Evolutionary conservation across 176 grass and related monocot species (phyloP).

Genomic region (Triticum dicoccoides): DNA sequence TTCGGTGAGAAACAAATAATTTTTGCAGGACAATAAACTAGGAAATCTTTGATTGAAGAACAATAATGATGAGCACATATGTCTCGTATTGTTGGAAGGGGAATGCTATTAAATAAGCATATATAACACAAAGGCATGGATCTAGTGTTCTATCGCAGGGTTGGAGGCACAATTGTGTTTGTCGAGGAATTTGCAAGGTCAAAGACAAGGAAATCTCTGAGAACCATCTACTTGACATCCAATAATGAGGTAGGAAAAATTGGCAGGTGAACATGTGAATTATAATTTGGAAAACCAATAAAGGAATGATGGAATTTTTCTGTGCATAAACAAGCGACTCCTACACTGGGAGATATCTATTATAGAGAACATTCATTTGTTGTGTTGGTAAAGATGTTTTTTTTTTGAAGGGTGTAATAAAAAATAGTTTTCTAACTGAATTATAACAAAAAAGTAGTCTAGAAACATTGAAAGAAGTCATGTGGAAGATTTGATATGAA

Average conservation of each 20-base stretch:
- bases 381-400: background rate
- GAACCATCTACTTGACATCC: slow-evolving; percentile 18
- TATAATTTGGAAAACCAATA: slow-evolving; percentile 20
- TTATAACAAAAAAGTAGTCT: background rate
- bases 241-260: slow-evolving; percentile 26
- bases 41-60: slow-evolving; percentile 20
- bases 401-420: background rate
- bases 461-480: background rate
- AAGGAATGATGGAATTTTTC: background rate
- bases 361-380: background rate
- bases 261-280: background rate
- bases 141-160: background rate
- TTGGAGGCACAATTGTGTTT: slow-evolving; percentile 1
- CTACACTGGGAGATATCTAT: background rate
- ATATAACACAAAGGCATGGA: background rate
- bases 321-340: background rate
- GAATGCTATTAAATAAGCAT: background rate
- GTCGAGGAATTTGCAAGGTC: slow-evolving; percentile 23
- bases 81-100: slow-evolving; percentile 38
- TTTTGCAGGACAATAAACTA: background rate
- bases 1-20: background rate
- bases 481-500: background rate
- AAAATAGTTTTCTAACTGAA: background rate
- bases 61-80: slow-evolving; percentile 10
- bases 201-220: slow-evolving; percentile 29